phyloP scores from a whole-genome alignment of 2,329 filamentous ascomycete species.

The Paecilomyces sp. region DNA sequence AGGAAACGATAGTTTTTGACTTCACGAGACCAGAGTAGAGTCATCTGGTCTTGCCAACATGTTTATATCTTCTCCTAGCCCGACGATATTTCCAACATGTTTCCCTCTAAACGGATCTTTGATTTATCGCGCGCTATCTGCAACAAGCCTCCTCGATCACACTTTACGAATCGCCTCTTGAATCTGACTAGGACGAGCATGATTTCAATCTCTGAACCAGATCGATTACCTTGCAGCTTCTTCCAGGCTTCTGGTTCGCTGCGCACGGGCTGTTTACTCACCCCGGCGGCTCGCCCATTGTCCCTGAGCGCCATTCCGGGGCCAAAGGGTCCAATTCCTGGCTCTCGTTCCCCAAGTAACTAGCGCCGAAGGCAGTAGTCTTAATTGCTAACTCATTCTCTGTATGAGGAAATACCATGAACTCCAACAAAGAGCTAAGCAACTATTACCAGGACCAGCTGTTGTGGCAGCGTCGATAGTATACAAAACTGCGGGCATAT shows the following conservation, averaged over 20 bases:
- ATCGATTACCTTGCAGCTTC: neutral
- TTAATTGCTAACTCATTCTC: neutral
- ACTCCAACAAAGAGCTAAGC: neutral
- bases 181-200: neutral
- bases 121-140: conserved; percentile 8
- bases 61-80: conserved; percentile 1
- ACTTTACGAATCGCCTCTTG: conserved; percentile 4
- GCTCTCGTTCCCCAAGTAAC: neutral
- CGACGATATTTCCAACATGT: neutral
- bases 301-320: neutral
- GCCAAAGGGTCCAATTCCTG: neutral
- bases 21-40: neutral
- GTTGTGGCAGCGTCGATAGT: neutral
- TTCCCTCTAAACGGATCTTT: neutral
- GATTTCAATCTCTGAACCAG: neutral
- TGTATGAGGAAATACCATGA: neutral
- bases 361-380: neutral
- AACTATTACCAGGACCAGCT: neutral
- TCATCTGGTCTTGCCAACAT: neutral
- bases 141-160: conserved; percentile 6
- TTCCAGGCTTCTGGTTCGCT: neutral
- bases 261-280: neutral
- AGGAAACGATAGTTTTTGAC: neutral
- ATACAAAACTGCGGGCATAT: neutral
- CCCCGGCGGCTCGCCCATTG: neutral